These are phyloP conservation scores for Dalechampia spathulata DNA, from an alignment of 441 rosid genomes.

Conservation along the genomic window DNA sequence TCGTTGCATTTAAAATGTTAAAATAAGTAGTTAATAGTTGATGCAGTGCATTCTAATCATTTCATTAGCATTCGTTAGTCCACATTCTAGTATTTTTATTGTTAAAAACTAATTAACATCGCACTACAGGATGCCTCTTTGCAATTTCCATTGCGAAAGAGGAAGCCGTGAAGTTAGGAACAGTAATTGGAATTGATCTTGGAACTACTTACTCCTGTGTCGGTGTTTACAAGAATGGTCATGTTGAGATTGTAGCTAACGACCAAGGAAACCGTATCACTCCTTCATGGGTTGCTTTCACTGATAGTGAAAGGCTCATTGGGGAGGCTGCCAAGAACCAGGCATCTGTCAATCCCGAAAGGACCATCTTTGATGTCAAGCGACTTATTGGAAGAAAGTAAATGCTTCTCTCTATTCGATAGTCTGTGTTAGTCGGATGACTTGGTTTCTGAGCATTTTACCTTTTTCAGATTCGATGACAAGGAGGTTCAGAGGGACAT, in stretches of 20 bases:
- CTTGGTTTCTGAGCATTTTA: slow-evolving; percentile 2
- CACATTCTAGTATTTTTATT: too few species aligned
- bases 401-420: too few species aligned
- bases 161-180: slow-evolving; percentile 85
- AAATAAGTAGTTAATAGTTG: too few species aligned
- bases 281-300: slow-evolving; percentile 95
- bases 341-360: slow-evolving; percentile 73
- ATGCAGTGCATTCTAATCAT: too few species aligned
- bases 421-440: background rate
- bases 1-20: too few species aligned
- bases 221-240: slow-evolving; percentile 97
- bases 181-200: slow-evolving; percentile 93
- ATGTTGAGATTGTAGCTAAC: slow-evolving; percentile 95
- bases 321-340: slow-evolving; percentile 98
- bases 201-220: slow-evolving; percentile 96
- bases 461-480: slow-evolving; percentile 60
- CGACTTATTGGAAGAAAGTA: slow-evolving; percentile 95
- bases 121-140: slow-evolving; percentile 52
- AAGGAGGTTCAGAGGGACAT: slow-evolving; percentile 93
- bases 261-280: slow-evolving; percentile 99
- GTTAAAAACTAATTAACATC: too few species aligned
- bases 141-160: slow-evolving; percentile 75
- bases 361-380: slow-evolving; percentile 89
- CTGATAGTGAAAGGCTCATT: slow-evolving; percentile 82
- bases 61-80: too few species aligned